Percentiles rank a stretch among this genome's conserved stretches.
Evolutionary conservation across 2,329 filamentous ascomycete species (phyloP).

Genomic region (Fusarium penzigii): DNA sequence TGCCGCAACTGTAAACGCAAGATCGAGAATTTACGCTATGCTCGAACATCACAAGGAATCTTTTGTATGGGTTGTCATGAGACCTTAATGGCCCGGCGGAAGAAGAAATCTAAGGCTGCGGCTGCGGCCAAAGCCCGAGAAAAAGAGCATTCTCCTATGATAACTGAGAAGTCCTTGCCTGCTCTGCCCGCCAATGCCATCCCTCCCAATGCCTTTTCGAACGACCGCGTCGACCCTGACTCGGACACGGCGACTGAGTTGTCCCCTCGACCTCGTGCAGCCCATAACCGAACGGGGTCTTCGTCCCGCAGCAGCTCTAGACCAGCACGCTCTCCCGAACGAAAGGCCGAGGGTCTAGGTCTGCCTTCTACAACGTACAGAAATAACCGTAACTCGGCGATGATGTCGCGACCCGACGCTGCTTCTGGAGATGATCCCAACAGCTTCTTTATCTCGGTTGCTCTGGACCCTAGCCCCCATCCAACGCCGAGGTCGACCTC

Average conservation of each 20-base stretch:
- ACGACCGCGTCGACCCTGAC: conserved; percentile 59
- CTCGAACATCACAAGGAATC: conserved; percentile 94
- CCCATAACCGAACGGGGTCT: conserved; percentile 53
- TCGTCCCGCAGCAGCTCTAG: conserved; percentile 57
- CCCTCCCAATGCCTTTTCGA: conserved; percentile 62
- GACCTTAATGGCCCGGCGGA: conserved; percentile 86
- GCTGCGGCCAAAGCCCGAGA: conserved; percentile 60
- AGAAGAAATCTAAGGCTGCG: conserved; percentile 79
- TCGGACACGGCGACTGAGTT: conserved; percentile 70
- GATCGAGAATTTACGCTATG: conserved; percentile 97
- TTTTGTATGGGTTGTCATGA: conserved; percentile 99
- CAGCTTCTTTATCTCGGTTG: conserved; percentile 76
- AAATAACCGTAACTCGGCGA: conserved; percentile 72
- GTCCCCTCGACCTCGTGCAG: conserved; percentile 60
- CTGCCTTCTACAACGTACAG: conserved; percentile 77
- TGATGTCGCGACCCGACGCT: conserved; percentile 53
- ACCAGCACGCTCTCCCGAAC: conserved; percentile 57
- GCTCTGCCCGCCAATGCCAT: conserved; percentile 80
- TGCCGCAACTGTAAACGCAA: conserved; percentile 98
- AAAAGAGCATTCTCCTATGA: conserved; percentile 65
- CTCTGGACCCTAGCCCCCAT: conserved; percentile 68
- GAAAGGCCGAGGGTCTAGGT: conserved; percentile 61
- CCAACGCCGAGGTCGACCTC: conserved; percentile 57
- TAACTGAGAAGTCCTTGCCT: conserved; percentile 88
- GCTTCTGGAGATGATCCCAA: conserved; percentile 58